Base-by-base conservation (phyloP, 768 basidiomycete genomes). In the Pulveroboletus sp. region DNA sequence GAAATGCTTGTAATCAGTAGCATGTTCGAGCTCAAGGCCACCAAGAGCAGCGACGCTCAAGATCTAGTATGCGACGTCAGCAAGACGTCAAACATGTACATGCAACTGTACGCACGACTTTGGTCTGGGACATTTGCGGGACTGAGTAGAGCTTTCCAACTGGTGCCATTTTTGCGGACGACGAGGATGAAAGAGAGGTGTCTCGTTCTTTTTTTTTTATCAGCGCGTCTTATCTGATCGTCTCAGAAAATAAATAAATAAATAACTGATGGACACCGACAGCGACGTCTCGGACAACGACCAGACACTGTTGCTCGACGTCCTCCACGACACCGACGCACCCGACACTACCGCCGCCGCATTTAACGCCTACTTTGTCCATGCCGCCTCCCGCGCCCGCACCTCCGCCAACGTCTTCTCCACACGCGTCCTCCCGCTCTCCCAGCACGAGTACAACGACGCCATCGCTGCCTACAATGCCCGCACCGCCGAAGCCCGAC, bases 321-420 rank as follows among this genome's bases (percentile, higher is more conserved):
- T 24, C 40, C 42, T 29, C 38, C 8, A 56, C 47, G 52, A 44
- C 38, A 34, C 42, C 46, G 43, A 56, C 41, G 40, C n/a, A n/a
- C n/a, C 24, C 23, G 31, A 43, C 19, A 17, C 41, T 6, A 14
- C 19, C 5, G 76, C 79, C 21, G 82, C 89, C 6, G 72, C 83
- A 7, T 92, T 94, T 46, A 94, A 98, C 70, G 82, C 85, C 19
- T 98, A 95, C 71, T 90, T 98, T 64, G 75, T 73, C 6, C 77
- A 82, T 34, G 72, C 77, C 24, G 72, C 82, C 9, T 73, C 81
- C 20, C 77, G 85, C 14, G 69, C 82, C 1, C 79, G 80, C 52
- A 94, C 92, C 25, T 91, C 90, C 27, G 71, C 82, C 50, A 85
- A 87, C 57, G 78, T 90, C 41, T 93, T 93, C 66, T 90, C 93